A percentile compares a stretch with the other conserved stretches of the same genome.
Evolutionary conservation across 2,329 filamentous ascomycete genomes (phyloP).

Genomic region (Thelonectria blattea): DNA sequence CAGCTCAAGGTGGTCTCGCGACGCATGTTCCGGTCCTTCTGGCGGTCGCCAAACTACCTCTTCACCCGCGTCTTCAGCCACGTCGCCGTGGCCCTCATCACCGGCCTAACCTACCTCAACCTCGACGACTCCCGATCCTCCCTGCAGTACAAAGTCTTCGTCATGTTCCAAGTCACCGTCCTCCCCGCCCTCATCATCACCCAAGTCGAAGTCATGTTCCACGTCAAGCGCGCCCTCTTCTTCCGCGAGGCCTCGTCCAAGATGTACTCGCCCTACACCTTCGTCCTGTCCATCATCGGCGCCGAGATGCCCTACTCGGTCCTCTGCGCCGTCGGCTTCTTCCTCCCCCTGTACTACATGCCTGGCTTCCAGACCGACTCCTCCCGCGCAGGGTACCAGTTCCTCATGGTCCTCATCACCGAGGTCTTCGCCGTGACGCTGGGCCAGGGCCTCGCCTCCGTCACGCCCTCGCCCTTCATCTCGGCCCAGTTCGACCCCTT

Average conservation of each 20-base stretch:
- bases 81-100: constrained; percentile 76
- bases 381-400: constrained; percentile 80
- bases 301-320: constrained; percentile 86
- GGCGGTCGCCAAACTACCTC: constrained; percentile 86
- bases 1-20: constrained; percentile 78
- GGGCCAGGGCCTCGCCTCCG: constrained; percentile 75
- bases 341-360: constrained; percentile 83
- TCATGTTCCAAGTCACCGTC: constrained; percentile 89
- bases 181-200: constrained; percentile 82
- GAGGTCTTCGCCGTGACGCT: constrained; percentile 85
- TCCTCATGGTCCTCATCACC: constrained; percentile 82
- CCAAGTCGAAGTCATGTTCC: constrained; percentile 82
- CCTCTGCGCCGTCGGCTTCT: constrained; percentile 81
- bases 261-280: constrained; percentile 83
- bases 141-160: constrained; percentile 85
- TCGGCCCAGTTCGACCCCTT: constrained; percentile 82
- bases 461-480: constrained; percentile 81
- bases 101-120: constrained; percentile 79
- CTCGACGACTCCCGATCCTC: constrained; percentile 77
- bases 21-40: constrained; percentile 80
- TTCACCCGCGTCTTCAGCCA: constrained; percentile 90
- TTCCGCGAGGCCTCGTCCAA: constrained; percentile 87
- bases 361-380: constrained; percentile 71
- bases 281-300: constrained; percentile 77
- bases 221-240: constrained; percentile 79